Evolutionary conservation across 768 basidiomycete species (phyloP), one percentile per base, ranked within the genome.

Genomic region (Leccinum olivaceopallidum): DNA sequence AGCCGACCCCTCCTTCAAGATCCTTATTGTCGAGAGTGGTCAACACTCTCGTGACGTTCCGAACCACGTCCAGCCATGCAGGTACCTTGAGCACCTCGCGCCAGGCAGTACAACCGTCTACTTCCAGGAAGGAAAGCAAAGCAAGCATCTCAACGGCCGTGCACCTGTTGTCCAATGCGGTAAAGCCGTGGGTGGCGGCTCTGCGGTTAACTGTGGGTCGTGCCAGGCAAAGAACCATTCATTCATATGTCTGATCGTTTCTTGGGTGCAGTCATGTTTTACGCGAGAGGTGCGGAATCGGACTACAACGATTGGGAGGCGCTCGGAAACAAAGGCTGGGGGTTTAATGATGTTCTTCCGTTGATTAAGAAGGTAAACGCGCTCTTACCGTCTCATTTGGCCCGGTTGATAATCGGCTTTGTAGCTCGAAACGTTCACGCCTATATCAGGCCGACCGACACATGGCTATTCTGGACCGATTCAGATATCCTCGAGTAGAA

Each of bases 261-360:
- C n/a, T 39, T 22, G 16, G 24, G 36, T 60, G 5, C 12, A 69
- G 78, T 73, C 65, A 77, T 78, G 67, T 77, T 83, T 76, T 88
- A 87, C 63, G 82, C 78, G 2, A 80, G 87, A 14, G 81, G 84
- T 5, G 71, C 82, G 18, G 81, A 83, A 1, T 87, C 85, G 0
- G 87, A 89, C 66, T 87, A 83, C 58, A 84, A 89, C 65, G 83
- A 84, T 53, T 88, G 87, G 87, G 65, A 44, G 3, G 66, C 75
- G 3, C 69, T 81, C 36, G 76, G 76, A 5, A 87, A 87, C 66
- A 71, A 79, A 3, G 87, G 86, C 4, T 89, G 87, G 87, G 78
- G 84, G 9, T 82, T 83, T 0, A 75, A 77, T 51, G 75, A 83
- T 32, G 68, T 89, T 10, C 80, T 88, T 34, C 86, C 86, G 0